These are phyloP conservation scores for Pelargonium australe DNA, from an alignment of 441 rosid species.

Conservation along the genomic window DNA sequence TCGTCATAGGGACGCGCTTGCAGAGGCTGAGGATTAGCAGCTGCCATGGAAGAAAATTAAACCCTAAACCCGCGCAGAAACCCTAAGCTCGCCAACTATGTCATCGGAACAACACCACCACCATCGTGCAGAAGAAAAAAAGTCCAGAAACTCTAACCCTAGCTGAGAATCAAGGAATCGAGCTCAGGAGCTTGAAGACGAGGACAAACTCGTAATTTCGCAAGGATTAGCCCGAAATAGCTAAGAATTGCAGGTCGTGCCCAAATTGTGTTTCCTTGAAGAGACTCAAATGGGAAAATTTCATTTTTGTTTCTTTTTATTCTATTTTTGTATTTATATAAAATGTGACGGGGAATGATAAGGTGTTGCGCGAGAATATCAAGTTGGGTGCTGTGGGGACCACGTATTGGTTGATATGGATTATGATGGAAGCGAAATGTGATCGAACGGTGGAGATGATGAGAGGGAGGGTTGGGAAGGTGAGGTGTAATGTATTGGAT, in stretches of 20 bases:
- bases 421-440: not conserved
- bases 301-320: not conserved
- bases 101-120: constrained; percentile 25
- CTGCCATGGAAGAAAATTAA: constrained; percentile 32
- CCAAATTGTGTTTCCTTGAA: constrained; percentile 28
- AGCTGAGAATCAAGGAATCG: constrained; percentile 2
- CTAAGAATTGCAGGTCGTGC: constrained; percentile 29
- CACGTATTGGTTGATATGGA: too few species aligned
- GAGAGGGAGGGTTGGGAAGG: not conserved
- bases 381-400: too few species aligned
- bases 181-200: constrained; percentile 12
- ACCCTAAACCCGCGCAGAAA: not conserved
- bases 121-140: not conserved
- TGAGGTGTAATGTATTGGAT: not conserved
- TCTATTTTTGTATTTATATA: not conserved
- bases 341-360: not conserved
- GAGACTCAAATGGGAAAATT: constrained; percentile 30
- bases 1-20: constrained; percentile 42
- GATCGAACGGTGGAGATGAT: not conserved
- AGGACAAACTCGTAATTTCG: not conserved
- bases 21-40: constrained; percentile 52
- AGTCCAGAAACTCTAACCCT: constrained; percentile 28
- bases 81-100: constrained; percentile 21
- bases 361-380: not conserved
- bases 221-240: constrained; percentile 21